Evolutionary conservation across 2,329 filamentous ascomycete genomes (phyloP), one percentile per base, ranked within the genome.

Genomic region (Alternaria brassicicola): DNA sequence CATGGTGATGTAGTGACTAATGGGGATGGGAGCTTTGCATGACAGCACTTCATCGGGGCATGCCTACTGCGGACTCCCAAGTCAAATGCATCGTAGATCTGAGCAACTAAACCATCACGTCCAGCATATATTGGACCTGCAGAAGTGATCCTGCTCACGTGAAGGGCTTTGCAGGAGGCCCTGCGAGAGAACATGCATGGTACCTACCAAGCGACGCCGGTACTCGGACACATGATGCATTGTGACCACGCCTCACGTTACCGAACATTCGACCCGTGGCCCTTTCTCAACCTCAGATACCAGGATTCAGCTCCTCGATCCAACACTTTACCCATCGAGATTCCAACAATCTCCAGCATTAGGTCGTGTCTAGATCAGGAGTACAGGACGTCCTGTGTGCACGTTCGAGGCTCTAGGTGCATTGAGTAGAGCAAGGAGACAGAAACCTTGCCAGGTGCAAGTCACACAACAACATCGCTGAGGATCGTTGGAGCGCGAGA

Each of bases 201-300:
- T 52, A 55, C 35, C 28, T 48, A 39, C 21, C 39, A 31, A 41
- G 46, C 35, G 38, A 45, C 30, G 35, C 39, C 55, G 45, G 58
- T 49, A 59, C 41, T 62, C 59, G 36, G 31, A 25, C 28, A 51
- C 47, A 55, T 57, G 49, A 54, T 35, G 55, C 49, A 56, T 33
- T 55, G 36, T 28, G 39, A 23, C 25, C 42, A n/a, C n/a, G n/a
- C 38, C 21, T 54, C 45, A 49, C 33, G 52, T 46, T 62, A 62
- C 58, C 52, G 55, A 57, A 61, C 38, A 48, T 30, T 46, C 36
- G 43, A 38, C 33, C 35, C 17, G 31, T 13, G 31, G 48, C 30
- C 55, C 41, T 28, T 55, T 12, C 39, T 35, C 48, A 23, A 23
- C 19, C 35, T 35, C 23, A 30, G 21, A 47, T 35, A 35, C 30